phyloP scores from a whole-genome alignment of 108 stramenopile species.

The Nitzschia inconspicua region DNA sequence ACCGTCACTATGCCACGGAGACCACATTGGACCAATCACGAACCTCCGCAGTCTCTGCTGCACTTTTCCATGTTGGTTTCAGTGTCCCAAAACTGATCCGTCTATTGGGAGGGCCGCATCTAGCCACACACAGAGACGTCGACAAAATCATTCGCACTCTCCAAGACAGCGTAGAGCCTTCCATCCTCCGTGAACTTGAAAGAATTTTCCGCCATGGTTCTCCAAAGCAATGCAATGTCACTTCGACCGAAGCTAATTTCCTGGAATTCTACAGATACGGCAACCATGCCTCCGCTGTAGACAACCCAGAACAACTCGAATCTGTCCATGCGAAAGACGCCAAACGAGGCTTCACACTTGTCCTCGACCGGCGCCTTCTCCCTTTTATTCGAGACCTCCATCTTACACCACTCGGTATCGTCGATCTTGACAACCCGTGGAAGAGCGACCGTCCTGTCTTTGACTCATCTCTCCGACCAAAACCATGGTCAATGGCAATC shows the following conservation, averaged over 20 bases:
- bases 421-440: neutral
- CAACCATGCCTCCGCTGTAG: conserved; percentile 7
- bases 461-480: neutral
- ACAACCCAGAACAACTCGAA: neutral
- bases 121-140: neutral
- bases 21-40: neutral
- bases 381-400: conserved; percentile 6
- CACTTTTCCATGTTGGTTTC: neutral
- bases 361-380: neutral
- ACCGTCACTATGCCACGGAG: neutral
- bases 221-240: neutral
- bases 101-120: neutral
- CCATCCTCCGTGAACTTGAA: neutral
- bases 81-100: neutral
- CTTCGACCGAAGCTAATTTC: conserved; percentile 8
- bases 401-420: conserved; percentile 3
- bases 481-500: neutral
- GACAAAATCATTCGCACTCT: neutral
- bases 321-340: conserved; percentile 1
- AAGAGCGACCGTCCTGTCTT: neutral
- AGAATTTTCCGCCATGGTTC: neutral
- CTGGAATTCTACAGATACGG: conserved; percentile 10
- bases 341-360: neutral
- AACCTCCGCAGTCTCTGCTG: neutral
- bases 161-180: neutral